Evolutionary conservation across 2,329 filamentous ascomycete species (phyloP).

Genomic region (Myriosclerotinia scirpicola): DNA sequence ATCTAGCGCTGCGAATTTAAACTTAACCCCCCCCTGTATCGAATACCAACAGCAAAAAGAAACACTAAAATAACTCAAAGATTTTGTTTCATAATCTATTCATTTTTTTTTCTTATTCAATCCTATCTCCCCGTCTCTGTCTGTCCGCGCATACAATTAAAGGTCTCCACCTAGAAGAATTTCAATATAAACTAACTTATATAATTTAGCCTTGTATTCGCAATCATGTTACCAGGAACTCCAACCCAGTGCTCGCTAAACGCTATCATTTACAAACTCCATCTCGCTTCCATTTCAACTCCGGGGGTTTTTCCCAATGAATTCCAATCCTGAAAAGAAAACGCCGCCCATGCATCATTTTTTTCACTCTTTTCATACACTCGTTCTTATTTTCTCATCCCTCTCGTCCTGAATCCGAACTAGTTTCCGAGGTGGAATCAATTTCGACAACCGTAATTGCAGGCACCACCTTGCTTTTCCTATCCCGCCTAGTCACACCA

Average conservation of each 20-base stretch:
- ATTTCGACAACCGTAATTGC: slow-evolving; percentile 9
- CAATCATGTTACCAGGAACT: background rate
- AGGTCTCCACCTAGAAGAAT: background rate
- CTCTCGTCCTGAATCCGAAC: background rate
- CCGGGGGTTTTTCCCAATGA: background rate
- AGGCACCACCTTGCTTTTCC: background rate
- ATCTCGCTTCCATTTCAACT: background rate
- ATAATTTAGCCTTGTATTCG: background rate
- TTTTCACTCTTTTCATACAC: slow-evolving; percentile 3
- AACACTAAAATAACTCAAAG: too few relatives aligned
- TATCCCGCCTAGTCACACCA: background rate
- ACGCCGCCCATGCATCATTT: background rate
- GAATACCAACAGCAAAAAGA: too few relatives aligned
- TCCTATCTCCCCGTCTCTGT: background rate
- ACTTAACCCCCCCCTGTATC: too few relatives aligned
- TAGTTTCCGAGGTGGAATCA: slow-evolving; percentile 8
- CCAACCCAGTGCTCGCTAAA: slow-evolving; percentile 18
- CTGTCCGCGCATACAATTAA: background rate
- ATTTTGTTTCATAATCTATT: slow-evolving; percentile 1
- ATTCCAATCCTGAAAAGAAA: background rate
- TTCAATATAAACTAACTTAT: background rate
- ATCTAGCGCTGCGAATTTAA: too few relatives aligned
- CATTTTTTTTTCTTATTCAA: background rate
- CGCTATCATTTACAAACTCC: slow-evolving; percentile 19
- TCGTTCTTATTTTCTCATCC: background rate